Evolutionary conservation across 2,329 filamentous ascomycete species (phyloP).

Genomic region (Fusarium tjaetaba): DNA sequence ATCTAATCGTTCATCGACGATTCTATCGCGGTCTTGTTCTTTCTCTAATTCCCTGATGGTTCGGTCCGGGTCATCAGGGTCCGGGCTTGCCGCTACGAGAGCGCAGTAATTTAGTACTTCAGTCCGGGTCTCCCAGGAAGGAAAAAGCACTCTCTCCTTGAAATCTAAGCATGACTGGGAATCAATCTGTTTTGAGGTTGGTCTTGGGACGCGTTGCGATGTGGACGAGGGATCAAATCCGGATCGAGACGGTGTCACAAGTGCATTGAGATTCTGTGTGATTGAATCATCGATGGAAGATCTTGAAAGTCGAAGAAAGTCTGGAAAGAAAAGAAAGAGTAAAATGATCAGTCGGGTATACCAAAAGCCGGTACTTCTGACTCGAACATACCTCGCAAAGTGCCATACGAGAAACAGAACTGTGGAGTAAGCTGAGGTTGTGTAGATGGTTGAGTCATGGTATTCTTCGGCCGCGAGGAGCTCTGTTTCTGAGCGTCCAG

Average conservation of each 20-base stretch:
- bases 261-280: slow-evolving; percentile 88
- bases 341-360: neutral
- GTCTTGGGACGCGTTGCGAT: neutral
- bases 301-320: slow-evolving; percentile 90
- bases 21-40: slow-evolving; percentile 49
- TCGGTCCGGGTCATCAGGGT: neutral
- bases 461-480: slow-evolving; percentile 47
- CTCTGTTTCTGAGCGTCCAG: slow-evolving; percentile 50
- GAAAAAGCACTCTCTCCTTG: slow-evolving; percentile 59
- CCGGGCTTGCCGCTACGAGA: neutral
- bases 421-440: slow-evolving; percentile 72
- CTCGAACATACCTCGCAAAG: slow-evolving; percentile 69
- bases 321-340: slow-evolving; percentile 56
- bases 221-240: slow-evolving; percentile 76
- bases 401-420: slow-evolving; percentile 79
- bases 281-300: slow-evolving; percentile 89
- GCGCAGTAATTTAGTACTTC: neutral
- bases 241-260: slow-evolving; percentile 76
- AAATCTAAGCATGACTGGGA: slow-evolving; percentile 66
- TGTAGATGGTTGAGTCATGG: slow-evolving; percentile 58
- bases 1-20: slow-evolving; percentile 89
- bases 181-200: neutral
- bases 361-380: neutral
- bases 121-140: neutral
- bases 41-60: neutral